Conservation (phyloP, 2,329 filamentous ascomycete genomes). For the Aspergillus awamori region DNA sequence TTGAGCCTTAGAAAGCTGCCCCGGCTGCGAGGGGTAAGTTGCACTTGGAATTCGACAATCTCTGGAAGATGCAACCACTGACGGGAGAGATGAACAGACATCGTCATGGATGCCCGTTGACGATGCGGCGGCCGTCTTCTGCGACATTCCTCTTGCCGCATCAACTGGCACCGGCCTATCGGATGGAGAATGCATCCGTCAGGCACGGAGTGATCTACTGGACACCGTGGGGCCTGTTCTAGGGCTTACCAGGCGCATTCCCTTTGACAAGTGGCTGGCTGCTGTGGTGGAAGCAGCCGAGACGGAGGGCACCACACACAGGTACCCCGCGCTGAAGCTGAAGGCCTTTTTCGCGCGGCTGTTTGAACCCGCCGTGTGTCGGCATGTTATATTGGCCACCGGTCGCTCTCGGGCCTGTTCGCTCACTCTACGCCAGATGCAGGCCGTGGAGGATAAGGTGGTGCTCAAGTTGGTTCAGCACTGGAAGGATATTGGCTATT, state of each 20-base stretch:
- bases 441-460: not conserved
- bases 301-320: not conserved
- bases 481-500: not conserved
- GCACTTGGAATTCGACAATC: not conserved
- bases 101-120: constrained; percentile 15
- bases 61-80: not conserved
- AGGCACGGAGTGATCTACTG: constrained; percentile 12
- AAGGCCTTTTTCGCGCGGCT: not conserved
- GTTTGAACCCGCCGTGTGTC: not conserved
- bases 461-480: not conserved
- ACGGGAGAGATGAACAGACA: not conserved
- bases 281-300: not conserved
- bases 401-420: not conserved
- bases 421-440: not conserved
- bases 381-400: not conserved
- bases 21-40: constrained; percentile 1
- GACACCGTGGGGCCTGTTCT: not conserved
- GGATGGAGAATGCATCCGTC: constrained; percentile 13
- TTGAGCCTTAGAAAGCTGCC: not conserved
- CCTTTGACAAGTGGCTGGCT: not conserved
- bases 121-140: not conserved
- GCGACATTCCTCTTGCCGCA: not conserved
- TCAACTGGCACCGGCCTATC: not conserved
- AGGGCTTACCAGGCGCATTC: not conserved
- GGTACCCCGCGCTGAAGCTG: not conserved